Evolutionary conservation across 768 basidiomycete genomes (phyloP).

Genomic region (Leucosporidium yakuticum): DNA sequence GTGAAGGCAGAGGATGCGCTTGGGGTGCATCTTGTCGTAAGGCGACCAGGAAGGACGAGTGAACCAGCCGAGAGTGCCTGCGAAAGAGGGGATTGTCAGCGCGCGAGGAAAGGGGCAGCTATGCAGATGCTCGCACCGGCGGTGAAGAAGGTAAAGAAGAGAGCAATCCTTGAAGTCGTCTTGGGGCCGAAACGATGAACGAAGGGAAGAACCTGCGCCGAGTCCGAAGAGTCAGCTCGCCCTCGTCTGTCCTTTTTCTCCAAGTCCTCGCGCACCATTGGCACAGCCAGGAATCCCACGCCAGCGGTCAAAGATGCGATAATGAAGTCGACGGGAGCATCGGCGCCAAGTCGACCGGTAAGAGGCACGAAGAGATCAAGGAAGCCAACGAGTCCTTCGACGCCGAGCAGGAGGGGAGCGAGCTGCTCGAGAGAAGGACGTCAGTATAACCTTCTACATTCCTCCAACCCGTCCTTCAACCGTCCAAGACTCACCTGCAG

Average conservation of each 20-base stretch:
- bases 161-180: slow-evolving; percentile 41
- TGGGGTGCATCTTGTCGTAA: slow-evolving; percentile 81
- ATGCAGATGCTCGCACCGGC: no score
- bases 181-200: slow-evolving; percentile 60
- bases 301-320: slow-evolving; percentile 69
- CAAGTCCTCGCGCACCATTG: slow-evolving; percentile 44
- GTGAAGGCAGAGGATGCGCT: slow-evolving; percentile 74
- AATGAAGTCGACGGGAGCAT: slow-evolving; percentile 81
- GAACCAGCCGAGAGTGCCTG: slow-evolving; percentile 56
- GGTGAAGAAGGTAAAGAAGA: slow-evolving; percentile 51
- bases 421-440: not conserved
- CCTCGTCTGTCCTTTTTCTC: no score
- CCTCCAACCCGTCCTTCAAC: not conserved
- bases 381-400: slow-evolving; percentile 56
- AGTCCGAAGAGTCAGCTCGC: not conserved
- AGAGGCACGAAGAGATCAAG: slow-evolving; percentile 86
- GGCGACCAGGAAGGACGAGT: slow-evolving; percentile 46
- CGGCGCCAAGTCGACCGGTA: slow-evolving; percentile 58
- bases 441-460: not conserved
- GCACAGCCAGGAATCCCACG: slow-evolving; percentile 55
- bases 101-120: no score
- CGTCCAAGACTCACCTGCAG: slow-evolving; percentile 47
- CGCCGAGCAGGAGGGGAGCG: slow-evolving; percentile 40
- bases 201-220: slow-evolving; percentile 53
- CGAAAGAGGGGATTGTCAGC: no score